Conservation (phyloP, 2,329 filamentous ascomycete genomes). For the Scedosporium apiospermum region DNA sequence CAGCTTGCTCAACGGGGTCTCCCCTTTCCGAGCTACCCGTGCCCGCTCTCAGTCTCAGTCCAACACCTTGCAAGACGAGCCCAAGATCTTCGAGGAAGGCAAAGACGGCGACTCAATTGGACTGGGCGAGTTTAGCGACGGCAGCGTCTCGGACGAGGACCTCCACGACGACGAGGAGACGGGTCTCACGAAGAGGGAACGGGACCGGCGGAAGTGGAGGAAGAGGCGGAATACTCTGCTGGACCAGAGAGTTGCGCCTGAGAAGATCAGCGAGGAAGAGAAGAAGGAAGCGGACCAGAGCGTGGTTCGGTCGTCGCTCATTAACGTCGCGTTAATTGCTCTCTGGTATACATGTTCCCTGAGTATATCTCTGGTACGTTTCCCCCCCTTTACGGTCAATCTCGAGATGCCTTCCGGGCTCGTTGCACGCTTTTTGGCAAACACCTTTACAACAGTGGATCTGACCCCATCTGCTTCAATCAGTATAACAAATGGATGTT, state of each 20-base stretch:
- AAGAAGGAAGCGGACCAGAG: constrained; percentile 66
- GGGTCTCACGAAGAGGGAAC: constrained; percentile 67
- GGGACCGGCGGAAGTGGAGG: constrained; percentile 56
- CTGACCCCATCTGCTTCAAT: not conserved
- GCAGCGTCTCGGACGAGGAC: constrained; percentile 61
- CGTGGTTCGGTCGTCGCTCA: constrained; percentile 56
- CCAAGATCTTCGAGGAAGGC: constrained; percentile 37
- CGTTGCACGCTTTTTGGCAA: no score
- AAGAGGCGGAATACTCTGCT: constrained; percentile 58
- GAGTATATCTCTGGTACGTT: constrained; percentile 76
- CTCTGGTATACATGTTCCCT: constrained; percentile 90
- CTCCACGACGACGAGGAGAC: constrained; percentile 83
- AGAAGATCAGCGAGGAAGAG: constrained; percentile 59
- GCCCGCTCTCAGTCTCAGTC: constrained; percentile 16
- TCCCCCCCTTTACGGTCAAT: not conserved
- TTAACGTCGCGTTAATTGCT: constrained; percentile 74
- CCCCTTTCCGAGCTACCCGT: constrained; percentile 14
- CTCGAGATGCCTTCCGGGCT: not conserved
- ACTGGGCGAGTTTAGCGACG: constrained; percentile 30
- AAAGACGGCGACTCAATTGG: constrained; percentile 13
- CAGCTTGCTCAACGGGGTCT: constrained; percentile 33
- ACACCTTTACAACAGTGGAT: not conserved
- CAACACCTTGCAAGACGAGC: constrained; percentile 25
- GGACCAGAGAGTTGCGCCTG: constrained; percentile 58
- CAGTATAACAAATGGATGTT: constrained; percentile 99